Base-by-base conservation (phyloP, 2,329 filamentous ascomycete species). In the Aspergillus sp. region DNA sequence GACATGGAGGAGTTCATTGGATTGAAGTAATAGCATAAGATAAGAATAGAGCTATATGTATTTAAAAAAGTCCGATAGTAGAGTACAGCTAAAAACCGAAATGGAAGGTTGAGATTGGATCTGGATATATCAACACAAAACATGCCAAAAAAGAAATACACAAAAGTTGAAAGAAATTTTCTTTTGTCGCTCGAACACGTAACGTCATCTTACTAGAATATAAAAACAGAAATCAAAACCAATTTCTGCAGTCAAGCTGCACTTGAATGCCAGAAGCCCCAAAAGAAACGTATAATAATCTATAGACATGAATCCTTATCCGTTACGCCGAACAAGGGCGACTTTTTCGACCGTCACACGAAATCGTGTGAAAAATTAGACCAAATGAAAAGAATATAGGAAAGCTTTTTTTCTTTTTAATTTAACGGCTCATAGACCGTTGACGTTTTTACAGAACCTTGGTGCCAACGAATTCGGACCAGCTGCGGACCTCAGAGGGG, bases 381-480 rank as follows among this genome's bases (percentile, higher is more conserved):
- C 51, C 52, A 55, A 43, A 52, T 41, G 44, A 43, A 2, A 19
- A 19, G 17, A 54, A 51, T 56, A 54, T 53, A 51, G 49, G 17
- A 38, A 33, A 33, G 12, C n/a, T n/a, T n/a, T n/a, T n/a, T n/a
- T n/a, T n/a, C n/a, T 17, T 56, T 48, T 53, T 50, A 53, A 48
- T 55, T 52, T 51, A 53, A 47, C n/a, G 41, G 44, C 44, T 51
- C 10, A 20, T 39, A 9, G 7, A 19, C 19, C 37, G n/a, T 39
- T 13, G 42, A 49, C 42, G 23, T 22, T 10, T 61, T 68, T 70
- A 74, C 66, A 74, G 60, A 55, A 68, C 63, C 63, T 70, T 74
- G 62, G 85, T 85, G 56, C 90, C 90, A 62, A 95, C 86, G 70
- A 97, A 98, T 62, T 97, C 85, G 57, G 88, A 94, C 93, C 93